phyloP scores from a whole-genome alignment of 768 basidiomycete species.

The Sarcodon sp. region DNA sequence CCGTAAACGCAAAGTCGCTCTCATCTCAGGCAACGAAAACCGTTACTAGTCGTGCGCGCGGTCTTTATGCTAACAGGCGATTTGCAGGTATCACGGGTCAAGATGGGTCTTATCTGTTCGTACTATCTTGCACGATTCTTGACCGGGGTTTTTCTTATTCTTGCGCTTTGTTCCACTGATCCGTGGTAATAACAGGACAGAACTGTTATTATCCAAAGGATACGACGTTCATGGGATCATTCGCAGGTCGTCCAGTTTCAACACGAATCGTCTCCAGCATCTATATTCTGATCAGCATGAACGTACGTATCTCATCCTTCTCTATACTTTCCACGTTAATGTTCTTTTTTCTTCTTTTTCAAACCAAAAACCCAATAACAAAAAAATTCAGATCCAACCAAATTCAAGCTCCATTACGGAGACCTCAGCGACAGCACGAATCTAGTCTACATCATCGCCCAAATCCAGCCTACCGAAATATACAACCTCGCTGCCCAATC shows the following conservation, averaged over 20 bases:
- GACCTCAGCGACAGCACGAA: slow-evolving; percentile 95
- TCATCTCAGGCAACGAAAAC: slow-evolving; percentile 62
- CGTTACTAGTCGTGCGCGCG: slow-evolving; percentile 1
- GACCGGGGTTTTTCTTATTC: too few species aligned
- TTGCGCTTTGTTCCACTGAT: not conserved
- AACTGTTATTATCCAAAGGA: slow-evolving; percentile 74
- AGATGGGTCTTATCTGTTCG: slow-evolving; percentile 91
- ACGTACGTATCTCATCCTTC: slow-evolving; percentile 32
- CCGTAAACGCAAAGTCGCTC: slow-evolving; percentile 82
- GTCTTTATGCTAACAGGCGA: slow-evolving; percentile 5
- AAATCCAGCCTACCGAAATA: slow-evolving; percentile 90
- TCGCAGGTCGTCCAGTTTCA: slow-evolving; percentile 95
- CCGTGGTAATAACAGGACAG: slow-evolving; percentile 38
- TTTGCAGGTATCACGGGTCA: slow-evolving; percentile 84
- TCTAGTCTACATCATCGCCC: slow-evolving; percentile 90
- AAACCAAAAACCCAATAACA: not conserved
- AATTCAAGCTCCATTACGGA: slow-evolving; percentile 81
- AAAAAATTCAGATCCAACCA: slow-evolving; percentile 47
- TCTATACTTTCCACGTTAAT: not conserved
- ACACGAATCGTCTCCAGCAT: slow-evolving; percentile 90
- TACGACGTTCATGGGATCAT: slow-evolving; percentile 95
- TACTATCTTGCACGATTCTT: slow-evolving; percentile 2
- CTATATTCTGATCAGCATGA: slow-evolving; percentile 90
- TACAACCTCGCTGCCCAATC: slow-evolving; percentile 98
- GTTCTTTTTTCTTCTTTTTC: not conserved